Percentiles rank a stretch among this genome's conserved stretches.
phyloP scores from a whole-genome alignment of 2,329 filamentous ascomycete species.

The Biscogniauxia mediterranea region DNA sequence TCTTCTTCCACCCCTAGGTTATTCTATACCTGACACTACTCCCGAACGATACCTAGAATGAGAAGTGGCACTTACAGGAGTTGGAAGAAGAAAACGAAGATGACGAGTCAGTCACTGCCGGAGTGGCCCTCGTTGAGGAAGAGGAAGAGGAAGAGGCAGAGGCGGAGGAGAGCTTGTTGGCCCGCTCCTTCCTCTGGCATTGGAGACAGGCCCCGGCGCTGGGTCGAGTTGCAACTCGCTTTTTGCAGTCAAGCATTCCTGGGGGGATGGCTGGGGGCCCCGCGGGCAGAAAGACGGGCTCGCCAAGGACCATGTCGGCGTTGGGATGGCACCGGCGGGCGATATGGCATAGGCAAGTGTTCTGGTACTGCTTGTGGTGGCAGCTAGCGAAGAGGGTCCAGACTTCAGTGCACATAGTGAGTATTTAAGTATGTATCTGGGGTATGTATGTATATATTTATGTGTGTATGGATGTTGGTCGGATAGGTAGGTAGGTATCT shows the following conservation, averaged over 20 bases:
- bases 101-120: not conserved
- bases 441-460: no score
- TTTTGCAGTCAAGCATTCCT: slow-evolving; percentile 19
- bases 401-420: slow-evolving; percentile 35
- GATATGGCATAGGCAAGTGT: slow-evolving; percentile 32
- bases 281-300: slow-evolving; percentile 24
- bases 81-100: not conserved
- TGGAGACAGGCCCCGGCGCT: not conserved
- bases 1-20: no score
- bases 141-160: not conserved
- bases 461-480: not conserved
- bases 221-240: slow-evolving; percentile 22
- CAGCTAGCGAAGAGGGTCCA: slow-evolving; percentile 29
- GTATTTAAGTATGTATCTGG: not conserved
- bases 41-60: no score
- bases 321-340: slow-evolving; percentile 21
- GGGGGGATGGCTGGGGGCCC: slow-evolving; percentile 18
- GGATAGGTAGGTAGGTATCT: not conserved
- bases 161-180: not conserved
- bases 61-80: no score
- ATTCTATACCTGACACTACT: no score
- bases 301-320: slow-evolving; percentile 21
- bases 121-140: not conserved
- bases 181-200: not conserved
- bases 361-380: slow-evolving; percentile 34